phyloP scores from a whole-genome alignment of 768 basidiomycete species.

The Leccinum barrowsii region DNA sequence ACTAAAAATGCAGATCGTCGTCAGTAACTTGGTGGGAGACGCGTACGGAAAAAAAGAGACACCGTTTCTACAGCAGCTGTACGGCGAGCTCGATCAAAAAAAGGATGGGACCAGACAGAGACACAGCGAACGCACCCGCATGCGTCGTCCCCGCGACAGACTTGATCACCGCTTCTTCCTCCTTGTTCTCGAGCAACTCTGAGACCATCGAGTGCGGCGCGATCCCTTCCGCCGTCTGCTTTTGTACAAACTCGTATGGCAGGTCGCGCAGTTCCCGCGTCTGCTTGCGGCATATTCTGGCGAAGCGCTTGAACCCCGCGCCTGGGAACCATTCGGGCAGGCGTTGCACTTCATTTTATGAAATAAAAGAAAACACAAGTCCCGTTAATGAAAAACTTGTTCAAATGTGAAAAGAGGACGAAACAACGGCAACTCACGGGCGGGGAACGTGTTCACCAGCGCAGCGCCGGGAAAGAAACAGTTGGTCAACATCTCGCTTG shows the following conservation, averaged over 20 bases:
- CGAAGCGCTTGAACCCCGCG: conserved; percentile 25
- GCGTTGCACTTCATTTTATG: conserved; percentile 15
- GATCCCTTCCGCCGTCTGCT: conserved; percentile 17
- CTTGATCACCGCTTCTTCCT: conserved; percentile 27
- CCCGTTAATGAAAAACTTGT: too few species aligned
- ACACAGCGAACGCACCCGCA: conserved; percentile 18
- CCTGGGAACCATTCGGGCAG: conserved; percentile 33
- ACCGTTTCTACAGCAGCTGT: conserved; percentile 24
- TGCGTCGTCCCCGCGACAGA: conserved; percentile 31
- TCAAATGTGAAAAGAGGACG: too few species aligned
- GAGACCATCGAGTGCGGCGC: conserved; percentile 20
- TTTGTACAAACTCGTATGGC: conserved; percentile 18
- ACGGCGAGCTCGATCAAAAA: background rate
- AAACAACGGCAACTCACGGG: conserved; percentile 13
- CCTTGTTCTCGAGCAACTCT: conserved; percentile 22
- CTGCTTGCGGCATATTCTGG: conserved; percentile 12
- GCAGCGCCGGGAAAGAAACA: conserved; percentile 30
- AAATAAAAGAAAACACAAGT: background rate
- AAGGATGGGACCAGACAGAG: background rate
- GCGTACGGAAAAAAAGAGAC: background rate
- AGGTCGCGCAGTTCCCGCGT: conserved; percentile 18
- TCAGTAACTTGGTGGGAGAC: background rate
- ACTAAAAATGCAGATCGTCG: conserved; percentile 1
- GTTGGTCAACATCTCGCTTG: conserved; percentile 28
- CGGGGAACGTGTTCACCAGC: conserved; percentile 31